phyloP scores from a whole-genome alignment of 495 filamentous ascomycete species.

The Penicillium malachiteum region DNA sequence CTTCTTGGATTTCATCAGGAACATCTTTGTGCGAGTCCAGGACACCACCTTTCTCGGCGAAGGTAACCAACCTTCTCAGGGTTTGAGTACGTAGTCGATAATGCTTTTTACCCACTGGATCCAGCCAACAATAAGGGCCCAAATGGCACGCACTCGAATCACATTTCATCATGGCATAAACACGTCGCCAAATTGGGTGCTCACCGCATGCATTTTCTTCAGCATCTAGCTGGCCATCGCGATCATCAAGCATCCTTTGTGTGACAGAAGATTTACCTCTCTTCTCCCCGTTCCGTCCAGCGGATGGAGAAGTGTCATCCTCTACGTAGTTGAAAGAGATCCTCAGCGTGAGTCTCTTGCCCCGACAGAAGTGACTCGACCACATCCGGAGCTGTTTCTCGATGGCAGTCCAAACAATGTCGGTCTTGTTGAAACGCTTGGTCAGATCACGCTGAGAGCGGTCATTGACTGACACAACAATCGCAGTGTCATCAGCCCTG shows the following conservation, averaged over 20 bases:
- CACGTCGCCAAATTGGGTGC: conserved; percentile 18
- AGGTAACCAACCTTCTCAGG: conserved; percentile 5
- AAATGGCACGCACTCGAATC: conserved; percentile 20
- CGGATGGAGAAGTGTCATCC: too few species aligned
- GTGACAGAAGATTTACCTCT: conserved; percentile 14
- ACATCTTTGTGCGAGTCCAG: conserved; percentile 25
- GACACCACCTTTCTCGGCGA: conserved; percentile 14
- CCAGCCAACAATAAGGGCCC: conserved; percentile 27
- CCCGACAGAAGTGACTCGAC: too few species aligned
- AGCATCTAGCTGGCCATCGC: not conserved
- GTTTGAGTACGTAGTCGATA: conserved; percentile 17
- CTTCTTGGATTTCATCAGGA: conserved; percentile 6
- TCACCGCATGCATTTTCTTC: conserved; percentile 17
- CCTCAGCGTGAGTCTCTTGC: too few species aligned
- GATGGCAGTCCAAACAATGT: too few species aligned
- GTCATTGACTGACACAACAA: too few species aligned
- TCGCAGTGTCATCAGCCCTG: too few species aligned
- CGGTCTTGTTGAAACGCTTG: too few species aligned
- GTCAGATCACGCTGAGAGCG: too few species aligned
- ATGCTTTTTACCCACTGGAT: conserved; percentile 27
- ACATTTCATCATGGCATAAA: conserved; percentile 30
- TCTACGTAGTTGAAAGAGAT: too few species aligned
- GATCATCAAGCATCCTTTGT: not conserved
- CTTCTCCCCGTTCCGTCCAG: conserved; percentile 11
- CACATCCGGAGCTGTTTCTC: too few species aligned